Evolutionary conservation across 306 rosid species (phyloP).

Genomic region (Pterocarpus macrocarpus): DNA sequence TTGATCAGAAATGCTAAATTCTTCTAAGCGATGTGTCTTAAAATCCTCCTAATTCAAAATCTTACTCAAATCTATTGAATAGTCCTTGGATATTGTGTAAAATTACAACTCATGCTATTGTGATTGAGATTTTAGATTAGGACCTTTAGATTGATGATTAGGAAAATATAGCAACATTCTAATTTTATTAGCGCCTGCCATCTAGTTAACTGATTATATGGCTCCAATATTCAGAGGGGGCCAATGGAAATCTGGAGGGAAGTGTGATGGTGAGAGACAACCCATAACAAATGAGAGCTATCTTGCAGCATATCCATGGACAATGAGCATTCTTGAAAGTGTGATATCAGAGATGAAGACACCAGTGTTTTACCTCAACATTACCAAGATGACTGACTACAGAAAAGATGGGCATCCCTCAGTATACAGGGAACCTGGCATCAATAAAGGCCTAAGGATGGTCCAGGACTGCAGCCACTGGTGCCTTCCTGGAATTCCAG

Average conservation of each 20-base stretch:
- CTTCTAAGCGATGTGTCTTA: too few relatives aligned
- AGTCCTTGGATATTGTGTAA: too few relatives aligned
- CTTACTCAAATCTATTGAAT: too few relatives aligned
- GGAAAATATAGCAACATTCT: too few relatives aligned
- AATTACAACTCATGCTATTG: too few relatives aligned
- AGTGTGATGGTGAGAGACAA: conserved; percentile 49
- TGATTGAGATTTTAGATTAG: too few relatives aligned
- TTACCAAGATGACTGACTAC: conserved; percentile 52
- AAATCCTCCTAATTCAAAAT: too few relatives aligned
- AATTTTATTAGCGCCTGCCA: too few relatives aligned
- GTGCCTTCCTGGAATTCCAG: conserved; percentile 66
- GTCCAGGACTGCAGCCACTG: conserved; percentile 57
- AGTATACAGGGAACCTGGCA: conserved; percentile 32
- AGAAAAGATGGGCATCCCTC: conserved; percentile 60
- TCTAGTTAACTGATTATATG: neutral
- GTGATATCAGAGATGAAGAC: conserved; percentile 54
- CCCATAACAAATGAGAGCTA: conserved; percentile 49
- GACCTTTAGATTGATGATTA: too few relatives aligned
- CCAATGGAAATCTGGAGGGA: conserved; percentile 54
- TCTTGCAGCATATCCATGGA: conserved; percentile 53
- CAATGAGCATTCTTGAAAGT: conserved; percentile 46
- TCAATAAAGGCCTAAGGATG: conserved; percentile 32
- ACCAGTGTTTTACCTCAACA: conserved; percentile 55
- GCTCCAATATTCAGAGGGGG: conserved; percentile 41
- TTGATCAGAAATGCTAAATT: too few relatives aligned